A percentile compares a stretch with the other conserved stretches of the same genome.
phyloP scores from a whole-genome alignment of 164 flowering plant species.

The Berberis vulgaris region DNA sequence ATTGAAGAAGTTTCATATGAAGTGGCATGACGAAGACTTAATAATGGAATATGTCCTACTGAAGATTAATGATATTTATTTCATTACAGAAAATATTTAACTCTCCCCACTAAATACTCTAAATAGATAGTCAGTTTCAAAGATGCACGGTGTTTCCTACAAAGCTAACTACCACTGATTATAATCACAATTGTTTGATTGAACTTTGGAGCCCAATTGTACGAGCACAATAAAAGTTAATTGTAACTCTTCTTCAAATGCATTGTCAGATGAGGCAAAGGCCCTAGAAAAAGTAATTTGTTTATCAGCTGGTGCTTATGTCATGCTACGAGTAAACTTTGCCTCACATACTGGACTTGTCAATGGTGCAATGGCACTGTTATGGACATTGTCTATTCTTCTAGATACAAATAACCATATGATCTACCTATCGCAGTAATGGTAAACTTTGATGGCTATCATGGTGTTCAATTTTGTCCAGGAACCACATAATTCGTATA shows the following conservation, averaged over 20 bases:
- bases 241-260: not conserved
- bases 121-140: not conserved
- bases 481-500: too few species aligned
- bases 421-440: too few species aligned
- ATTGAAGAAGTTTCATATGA: not conserved
- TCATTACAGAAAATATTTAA: not conserved
- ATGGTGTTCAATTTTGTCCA: too few species aligned
- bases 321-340: too few species aligned
- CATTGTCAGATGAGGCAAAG: not conserved
- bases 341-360: too few species aligned
- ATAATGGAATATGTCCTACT: not conserved
- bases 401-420: too few species aligned
- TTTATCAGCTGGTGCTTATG: too few species aligned
- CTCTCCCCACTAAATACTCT: not conserved
- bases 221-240: not conserved
- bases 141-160: not conserved
- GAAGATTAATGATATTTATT: not conserved
- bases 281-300: not conserved
- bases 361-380: too few species aligned
- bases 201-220: not conserved
- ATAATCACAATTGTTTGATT: not conserved
- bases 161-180: not conserved
- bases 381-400: too few species aligned
- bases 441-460: too few species aligned
- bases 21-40: not conserved